Evolutionary conservation across 1,284 basidiomycete genomes (phyloP).

Genomic region (Fistulina hepatica): DNA sequence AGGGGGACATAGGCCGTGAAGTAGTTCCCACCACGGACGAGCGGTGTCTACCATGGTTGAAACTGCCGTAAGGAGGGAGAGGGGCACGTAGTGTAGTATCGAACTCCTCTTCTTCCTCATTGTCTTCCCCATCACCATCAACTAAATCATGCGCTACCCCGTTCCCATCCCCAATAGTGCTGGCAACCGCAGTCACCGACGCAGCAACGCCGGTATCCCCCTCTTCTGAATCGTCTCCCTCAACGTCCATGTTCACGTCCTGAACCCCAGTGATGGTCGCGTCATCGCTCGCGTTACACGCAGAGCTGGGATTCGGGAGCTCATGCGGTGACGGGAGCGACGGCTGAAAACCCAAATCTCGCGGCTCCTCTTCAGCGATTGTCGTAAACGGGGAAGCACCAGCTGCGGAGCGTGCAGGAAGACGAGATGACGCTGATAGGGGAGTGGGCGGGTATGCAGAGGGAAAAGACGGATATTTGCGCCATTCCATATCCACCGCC

Average conservation of each 20-base stretch:
- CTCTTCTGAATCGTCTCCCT: constrained; percentile 19
- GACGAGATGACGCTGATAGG: constrained; percentile 16
- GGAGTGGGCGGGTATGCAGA: constrained; percentile 36
- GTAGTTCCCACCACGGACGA: too few relatives aligned
- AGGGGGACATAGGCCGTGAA: too few relatives aligned
- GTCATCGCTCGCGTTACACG: constrained; percentile 47
- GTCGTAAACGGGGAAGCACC: constrained; percentile 15
- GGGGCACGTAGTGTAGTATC: constrained; percentile 59
- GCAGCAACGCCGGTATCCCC: too few relatives aligned
- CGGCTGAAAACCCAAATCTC: constrained; percentile 34
- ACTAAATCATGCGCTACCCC: too few relatives aligned
- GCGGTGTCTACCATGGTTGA: too few relatives aligned
- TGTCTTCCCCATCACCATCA: constrained; percentile 22
- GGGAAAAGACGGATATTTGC: constrained; percentile 32
- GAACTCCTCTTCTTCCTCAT: constrained; percentile 49
- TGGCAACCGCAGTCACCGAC: too few relatives aligned
- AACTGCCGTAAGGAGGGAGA: constrained; percentile 22
- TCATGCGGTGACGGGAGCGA: constrained; percentile 57
- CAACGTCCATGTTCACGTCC: constrained; percentile 3
- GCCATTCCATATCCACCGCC: too few relatives aligned
- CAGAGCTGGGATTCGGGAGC: constrained; percentile 45
- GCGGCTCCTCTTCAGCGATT: constrained; percentile 22
- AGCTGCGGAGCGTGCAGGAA: constrained; percentile 10
- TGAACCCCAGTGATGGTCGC: constrained; percentile 12
- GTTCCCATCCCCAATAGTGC: too few relatives aligned